phyloP scores from a whole-genome alignment of 768 basidiomycete genomes.

The Tricholoma sp. region DNA sequence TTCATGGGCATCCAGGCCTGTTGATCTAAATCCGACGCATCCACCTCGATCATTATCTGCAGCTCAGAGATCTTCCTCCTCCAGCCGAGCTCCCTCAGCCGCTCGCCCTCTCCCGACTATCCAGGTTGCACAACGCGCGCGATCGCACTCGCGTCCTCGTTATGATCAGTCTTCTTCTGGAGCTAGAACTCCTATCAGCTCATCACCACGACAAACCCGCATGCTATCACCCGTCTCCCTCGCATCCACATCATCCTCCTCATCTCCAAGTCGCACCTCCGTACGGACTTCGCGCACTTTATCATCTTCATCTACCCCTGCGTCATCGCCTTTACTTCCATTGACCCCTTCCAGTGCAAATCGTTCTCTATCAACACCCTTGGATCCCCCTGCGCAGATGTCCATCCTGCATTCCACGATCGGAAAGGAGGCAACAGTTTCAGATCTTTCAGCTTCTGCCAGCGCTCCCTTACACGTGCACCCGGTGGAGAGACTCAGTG shows the following conservation, averaged over 20 bases:
- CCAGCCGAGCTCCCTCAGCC: not conserved
- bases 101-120: not conserved
- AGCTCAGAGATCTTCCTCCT: not conserved
- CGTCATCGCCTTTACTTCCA: not conserved
- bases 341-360: not conserved
- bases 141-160: conserved; percentile 18
- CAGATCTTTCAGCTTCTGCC: not conserved
- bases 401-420: not conserved
- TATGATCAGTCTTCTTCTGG: conserved; percentile 6
- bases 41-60: conserved; percentile 1
- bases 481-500: not conserved
- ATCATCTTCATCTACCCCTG: not conserved
- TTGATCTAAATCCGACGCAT: conserved; percentile 17
- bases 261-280: not conserved
- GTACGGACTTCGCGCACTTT: not conserved
- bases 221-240: not conserved
- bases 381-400: not conserved
- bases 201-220: conserved; percentile 4
- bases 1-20: conserved; percentile 20
- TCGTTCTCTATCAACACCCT: not conserved
- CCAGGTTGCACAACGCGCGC: conserved; percentile 11
- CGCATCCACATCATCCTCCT: not conserved
- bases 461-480: not conserved
- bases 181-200: not conserved
- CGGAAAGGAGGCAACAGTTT: not conserved